phyloP scores from a whole-genome alignment of 495 filamentous ascomycete genomes.

The Hypomontagnella monticulosa region DNA sequence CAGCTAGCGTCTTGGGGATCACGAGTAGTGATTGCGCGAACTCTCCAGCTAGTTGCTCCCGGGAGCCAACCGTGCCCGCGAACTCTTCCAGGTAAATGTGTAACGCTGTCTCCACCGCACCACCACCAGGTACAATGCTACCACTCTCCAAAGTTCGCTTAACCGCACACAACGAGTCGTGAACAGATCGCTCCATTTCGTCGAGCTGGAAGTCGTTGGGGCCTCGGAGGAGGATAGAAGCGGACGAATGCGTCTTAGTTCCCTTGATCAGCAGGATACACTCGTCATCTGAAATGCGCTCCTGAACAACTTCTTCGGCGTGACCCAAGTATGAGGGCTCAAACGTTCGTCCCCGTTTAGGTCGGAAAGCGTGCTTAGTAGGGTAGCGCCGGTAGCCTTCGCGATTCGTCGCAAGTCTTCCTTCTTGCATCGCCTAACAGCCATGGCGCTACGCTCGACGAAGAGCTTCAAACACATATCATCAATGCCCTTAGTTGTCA shows the following conservation, averaged over 20 bases:
- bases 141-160: constrained; percentile 98
- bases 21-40: constrained; percentile 94
- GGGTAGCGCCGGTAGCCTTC: constrained; percentile 92
- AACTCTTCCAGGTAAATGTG: constrained; percentile 99
- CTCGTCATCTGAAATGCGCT: constrained; percentile 98
- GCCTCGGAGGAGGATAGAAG: constrained; percentile 95
- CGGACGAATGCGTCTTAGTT: constrained; percentile 90
- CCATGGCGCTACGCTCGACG: constrained; percentile 95
- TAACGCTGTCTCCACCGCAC: constrained; percentile 97
- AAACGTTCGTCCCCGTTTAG: constrained; percentile 96
- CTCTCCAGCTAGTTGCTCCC: constrained; percentile 96
- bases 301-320: constrained; percentile 95
- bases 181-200: constrained; percentile 98
- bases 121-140: constrained; percentile 94
- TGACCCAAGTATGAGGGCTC: constrained; percentile 86
- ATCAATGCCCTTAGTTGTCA: constrained; percentile 99
- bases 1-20: constrained; percentile 95
- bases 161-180: constrained; percentile 95
- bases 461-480: constrained; percentile 95
- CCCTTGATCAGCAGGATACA: constrained; percentile 98
- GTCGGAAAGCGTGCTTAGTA: constrained; percentile 92
- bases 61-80: constrained; percentile 95
- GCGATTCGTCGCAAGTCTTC: constrained; percentile 96
- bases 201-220: constrained; percentile 97
- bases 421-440: constrained; percentile 96